Base-by-base conservation (phyloP, 306 rosid species). In the peach (Prunus persica) region DNA sequence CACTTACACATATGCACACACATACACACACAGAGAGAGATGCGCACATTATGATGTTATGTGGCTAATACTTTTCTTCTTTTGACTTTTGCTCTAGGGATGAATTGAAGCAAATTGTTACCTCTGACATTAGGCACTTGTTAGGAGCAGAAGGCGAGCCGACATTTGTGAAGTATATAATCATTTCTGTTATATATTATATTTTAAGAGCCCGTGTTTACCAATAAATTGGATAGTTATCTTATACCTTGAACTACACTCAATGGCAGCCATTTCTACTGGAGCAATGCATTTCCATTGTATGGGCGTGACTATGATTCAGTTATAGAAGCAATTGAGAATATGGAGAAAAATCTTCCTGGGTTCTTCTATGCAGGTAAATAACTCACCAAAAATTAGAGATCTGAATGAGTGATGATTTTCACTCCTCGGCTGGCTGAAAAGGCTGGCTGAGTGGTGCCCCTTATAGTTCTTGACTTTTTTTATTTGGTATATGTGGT, bases 91-190 rank as follows among this genome's bases (percentile, higher is more conserved):
- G 74, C 18, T 79, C n/a, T 72, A 90, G 98, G 45, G 84, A 88
- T 62, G 98, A 90, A 76, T 85, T 94, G 83, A 90, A 81, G 84
- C 75, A 88, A 58, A 90, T 89, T 66, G 98, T 91, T 34, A 78
- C 89, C 78, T 85, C 96, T 57, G 98, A 94, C 87, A 87, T 94
- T 75, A 84, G 91, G 76, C 96, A 90, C 74, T 82, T 90, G 71
- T 77, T 94, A 82, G 98, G 97, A 87, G 96, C 87, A 34, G 94
- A 91, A 73, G 98, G 97, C 69, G 91, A 91, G 77, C 97, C 98
- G 30, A 72, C 91, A 30, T 94, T 90, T 67, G 83, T 90, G 74
- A 91, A 90, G 98, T 94, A 90, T 56, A 78, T 24, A n/a, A 74
- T 46, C 73, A 61, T 84, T 34, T 69, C 55, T 28, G 7, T 61